Base-by-base conservation (phyloP, 1,139 yeast species). In the Yamadazyma mexicana region DNA sequence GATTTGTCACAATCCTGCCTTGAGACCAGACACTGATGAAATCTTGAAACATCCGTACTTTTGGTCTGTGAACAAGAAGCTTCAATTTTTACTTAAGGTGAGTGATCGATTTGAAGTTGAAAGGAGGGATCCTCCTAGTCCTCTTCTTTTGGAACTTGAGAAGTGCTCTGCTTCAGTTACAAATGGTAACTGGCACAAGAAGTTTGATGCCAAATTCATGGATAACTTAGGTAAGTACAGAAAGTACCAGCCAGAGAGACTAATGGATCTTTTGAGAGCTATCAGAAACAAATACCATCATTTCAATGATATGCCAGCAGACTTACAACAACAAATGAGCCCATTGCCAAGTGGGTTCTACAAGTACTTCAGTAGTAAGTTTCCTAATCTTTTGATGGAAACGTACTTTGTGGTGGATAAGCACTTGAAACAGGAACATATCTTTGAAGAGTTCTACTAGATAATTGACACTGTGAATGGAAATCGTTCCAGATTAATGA, bases 61-160 rank as follows among this genome's bases (percentile, higher is more conserved):
- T 58, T 92, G 99, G 98, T 52, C 77, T 4, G 63, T 67, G n/a
- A 77, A 79, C 34, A 84, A 80, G 57, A 84, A 87, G 52, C 69
- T 92, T 36, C 95, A 88, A 48, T 91, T 92, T 55, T 64, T 92
- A 40, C 68, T 91, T 41, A 85, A 84, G 52, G 92, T 87, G 2
- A 87, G 96, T 48, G 99, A 92, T 58, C 68, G 98, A 44, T 86
- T 89, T 58, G 98, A 92, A 55, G 69, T 85, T 38, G 97, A 91
- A 55, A 76, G 79, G 49, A 73, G 96, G 42, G 97, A 88, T 46
- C 96, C 96, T 12, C 92, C 95, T 10, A 82, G 91, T 46, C 77
- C 69, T 1, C 59, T 87, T 23, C 63, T 92, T 23, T 52, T 73
- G 17, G 64, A 69, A 42, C 66, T 92, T 15, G 98, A 92, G 55